These are phyloP conservation scores for Microdochium bolleyi DNA, from an alignment of 2,329 filamentous ascomycete genomes.

Conservation along the genomic window DNA sequence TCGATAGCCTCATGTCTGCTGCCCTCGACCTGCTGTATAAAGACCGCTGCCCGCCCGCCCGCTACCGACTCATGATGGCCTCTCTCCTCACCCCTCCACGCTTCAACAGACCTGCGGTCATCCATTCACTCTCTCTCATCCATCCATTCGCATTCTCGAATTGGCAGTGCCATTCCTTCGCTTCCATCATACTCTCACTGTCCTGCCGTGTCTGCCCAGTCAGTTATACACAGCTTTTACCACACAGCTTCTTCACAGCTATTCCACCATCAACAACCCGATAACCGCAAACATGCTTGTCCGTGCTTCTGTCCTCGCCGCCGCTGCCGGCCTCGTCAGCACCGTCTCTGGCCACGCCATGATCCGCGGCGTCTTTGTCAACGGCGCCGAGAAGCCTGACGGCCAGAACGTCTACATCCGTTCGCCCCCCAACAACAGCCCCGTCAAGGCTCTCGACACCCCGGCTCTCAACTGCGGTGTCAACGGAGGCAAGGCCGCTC, in stretches of 20 bases:
- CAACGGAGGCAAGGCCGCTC: slow-evolving; percentile 25
- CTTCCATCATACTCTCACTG: not conserved
- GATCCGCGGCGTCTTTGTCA: slow-evolving; percentile 38
- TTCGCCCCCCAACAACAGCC: slow-evolving; percentile 32
- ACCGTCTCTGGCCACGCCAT: slow-evolving; percentile 34
- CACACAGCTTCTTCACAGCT: not conserved
- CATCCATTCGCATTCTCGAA: not conserved
- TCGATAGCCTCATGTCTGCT: not conserved
- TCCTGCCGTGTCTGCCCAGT: not conserved
- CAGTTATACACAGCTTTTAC: not conserved
- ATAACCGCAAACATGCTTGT: not conserved
- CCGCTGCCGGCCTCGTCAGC: slow-evolving; percentile 24
- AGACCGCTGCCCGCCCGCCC: not conserved
- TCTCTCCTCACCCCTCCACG: not conserved
- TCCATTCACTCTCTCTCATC: not conserved
- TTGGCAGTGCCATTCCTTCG: not conserved
- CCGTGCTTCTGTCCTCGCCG: slow-evolving; percentile 9
- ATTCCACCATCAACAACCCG: not conserved
- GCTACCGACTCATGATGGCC: not conserved
- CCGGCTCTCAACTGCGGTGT: slow-evolving; percentile 35
- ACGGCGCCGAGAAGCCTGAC: slow-evolving; percentile 34
- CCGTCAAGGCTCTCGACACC: slow-evolving; percentile 34
- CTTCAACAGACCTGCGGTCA: not conserved
- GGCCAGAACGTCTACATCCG: slow-evolving; percentile 33
- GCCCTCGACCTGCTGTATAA: not conserved